phyloP scores from a whole-genome alignment of 2,329 filamentous ascomycete genomes.

The Xylaria sp. region DNA sequence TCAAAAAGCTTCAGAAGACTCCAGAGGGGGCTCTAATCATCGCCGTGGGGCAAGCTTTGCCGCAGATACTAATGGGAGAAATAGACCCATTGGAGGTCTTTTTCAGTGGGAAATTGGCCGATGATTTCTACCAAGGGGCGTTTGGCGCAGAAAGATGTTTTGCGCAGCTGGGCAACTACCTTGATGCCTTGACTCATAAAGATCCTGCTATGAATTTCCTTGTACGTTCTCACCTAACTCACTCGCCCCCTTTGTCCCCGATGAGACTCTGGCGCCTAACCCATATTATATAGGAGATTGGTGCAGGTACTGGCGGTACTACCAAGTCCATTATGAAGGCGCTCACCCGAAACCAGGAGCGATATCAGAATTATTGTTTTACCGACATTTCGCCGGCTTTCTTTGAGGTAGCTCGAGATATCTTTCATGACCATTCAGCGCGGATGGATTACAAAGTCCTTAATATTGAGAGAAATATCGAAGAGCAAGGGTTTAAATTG shows the following conservation, averaged over 20 bases:
- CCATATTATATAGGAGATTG: slow-evolving; percentile 41
- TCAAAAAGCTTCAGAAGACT: slow-evolving; percentile 33
- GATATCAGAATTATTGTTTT: slow-evolving; percentile 43
- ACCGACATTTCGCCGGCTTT: slow-evolving; percentile 48
- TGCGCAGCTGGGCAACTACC: slow-evolving; percentile 36
- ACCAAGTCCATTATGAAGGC: slow-evolving; percentile 44
- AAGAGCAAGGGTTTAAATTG: slow-evolving; percentile 48
- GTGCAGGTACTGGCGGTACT: slow-evolving; percentile 46
- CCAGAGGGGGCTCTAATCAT: slow-evolving; percentile 39
- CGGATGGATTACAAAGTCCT: slow-evolving; percentile 48
- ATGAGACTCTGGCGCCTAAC: slow-evolving; percentile 36
- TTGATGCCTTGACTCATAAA: slow-evolving; percentile 36
- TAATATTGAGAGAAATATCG: slow-evolving; percentile 47
- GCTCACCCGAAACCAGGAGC: slow-evolving; percentile 38
- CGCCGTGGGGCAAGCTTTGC: slow-evolving; percentile 39
- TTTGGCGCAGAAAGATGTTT: slow-evolving; percentile 39
- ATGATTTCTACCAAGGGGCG: slow-evolving; percentile 39
- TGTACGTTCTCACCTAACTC: slow-evolving; percentile 18
- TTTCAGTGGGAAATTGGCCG: slow-evolving; percentile 37
- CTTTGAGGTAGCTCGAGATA: slow-evolving; percentile 44
- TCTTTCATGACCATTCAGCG: slow-evolving; percentile 41
- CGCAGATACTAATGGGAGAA: slow-evolving; percentile 39
- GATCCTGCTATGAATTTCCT: slow-evolving; percentile 38
- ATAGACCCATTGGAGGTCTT: slow-evolving; percentile 40
- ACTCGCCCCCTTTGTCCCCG: slow-evolving; percentile 5